These are phyloP conservation scores for Rhizophlyctis rosea DNA, from an alignment of 192 early-diverging fungal species.

Conservation along the genomic window DNA sequence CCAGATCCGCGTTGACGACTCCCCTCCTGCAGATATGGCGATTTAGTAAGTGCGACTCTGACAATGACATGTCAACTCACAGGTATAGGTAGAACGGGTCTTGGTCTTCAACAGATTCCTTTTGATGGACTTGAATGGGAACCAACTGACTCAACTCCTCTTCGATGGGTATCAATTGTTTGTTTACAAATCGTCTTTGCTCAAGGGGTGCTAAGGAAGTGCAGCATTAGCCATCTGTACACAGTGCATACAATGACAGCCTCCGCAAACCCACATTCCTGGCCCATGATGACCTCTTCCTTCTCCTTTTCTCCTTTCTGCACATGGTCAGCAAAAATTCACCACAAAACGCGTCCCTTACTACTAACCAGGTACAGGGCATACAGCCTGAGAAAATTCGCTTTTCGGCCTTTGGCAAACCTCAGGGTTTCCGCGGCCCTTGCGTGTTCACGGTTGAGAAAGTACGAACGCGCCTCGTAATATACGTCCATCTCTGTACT, in stretches of 20 bases:
- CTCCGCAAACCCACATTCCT: conserved; percentile 1
- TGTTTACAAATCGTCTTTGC: background rate
- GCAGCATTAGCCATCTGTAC: background rate
- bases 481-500: conserved; percentile 21
- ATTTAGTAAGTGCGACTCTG: background rate
- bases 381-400: conserved; percentile 77
- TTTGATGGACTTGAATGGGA: conserved; percentile 4
- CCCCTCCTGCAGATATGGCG: conserved; percentile 1
- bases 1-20: conserved; percentile 13
- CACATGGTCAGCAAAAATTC: background rate
- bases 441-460: conserved; percentile 35
- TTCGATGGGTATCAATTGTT: background rate
- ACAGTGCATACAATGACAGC: background rate
- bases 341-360: background rate
- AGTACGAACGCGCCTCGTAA: conserved; percentile 31
- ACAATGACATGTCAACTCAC: conserved; percentile 12
- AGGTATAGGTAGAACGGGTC: conserved; percentile 74
- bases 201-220: background rate
- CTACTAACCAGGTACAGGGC: conserved; percentile 64
- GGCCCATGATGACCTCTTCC: conserved; percentile 2
- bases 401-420: conserved; percentile 35
- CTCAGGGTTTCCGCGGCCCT: conserved; percentile 28
- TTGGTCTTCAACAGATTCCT: conserved; percentile 34
- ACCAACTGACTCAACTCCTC: background rate
- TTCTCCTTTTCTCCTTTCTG: background rate